phyloP scores from a whole-genome alignment of 1,139 yeast genomes.

The Blastobotrys apis region DNA sequence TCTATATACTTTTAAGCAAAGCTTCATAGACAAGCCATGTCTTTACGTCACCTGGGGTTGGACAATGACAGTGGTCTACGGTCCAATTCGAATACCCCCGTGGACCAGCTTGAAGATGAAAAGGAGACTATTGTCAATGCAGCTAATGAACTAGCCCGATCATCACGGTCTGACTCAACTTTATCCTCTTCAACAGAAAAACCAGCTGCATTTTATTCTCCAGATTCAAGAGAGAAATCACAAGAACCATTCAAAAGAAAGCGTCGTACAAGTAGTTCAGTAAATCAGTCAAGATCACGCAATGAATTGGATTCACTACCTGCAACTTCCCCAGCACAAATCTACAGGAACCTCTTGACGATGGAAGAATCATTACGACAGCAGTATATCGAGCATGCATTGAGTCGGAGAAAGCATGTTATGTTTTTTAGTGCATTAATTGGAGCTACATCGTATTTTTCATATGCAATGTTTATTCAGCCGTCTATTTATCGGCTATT shows the following conservation, averaged over 20 bases:
- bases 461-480: constrained; percentile 30
- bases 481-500: constrained; percentile 37
- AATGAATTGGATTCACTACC: constrained; percentile 18
- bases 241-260: constrained; percentile 4
- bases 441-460: constrained; percentile 31
- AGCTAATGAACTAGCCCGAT: too few species aligned
- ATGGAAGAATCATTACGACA: constrained; percentile 79
- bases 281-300: constrained; percentile 9
- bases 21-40: too few species aligned
- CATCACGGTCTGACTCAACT: too few species aligned
- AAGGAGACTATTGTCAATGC: neutral
- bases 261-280: neutral
- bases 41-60: too few species aligned
- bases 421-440: constrained; percentile 56
- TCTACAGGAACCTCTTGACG: constrained; percentile 61
- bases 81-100: neutral
- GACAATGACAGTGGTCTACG: too few species aligned
- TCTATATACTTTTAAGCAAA: too few species aligned
- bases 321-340: constrained; percentile 26
- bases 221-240: neutral
- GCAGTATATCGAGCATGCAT: constrained; percentile 70
- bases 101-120: neutral
- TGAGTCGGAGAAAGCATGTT: constrained; percentile 67
- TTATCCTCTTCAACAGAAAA: too few species aligned
- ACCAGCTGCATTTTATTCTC: too few species aligned